Evolutionary conservation across 2,329 filamentous ascomycete genomes (phyloP).

Genomic region (Fusarium penzigii): DNA sequence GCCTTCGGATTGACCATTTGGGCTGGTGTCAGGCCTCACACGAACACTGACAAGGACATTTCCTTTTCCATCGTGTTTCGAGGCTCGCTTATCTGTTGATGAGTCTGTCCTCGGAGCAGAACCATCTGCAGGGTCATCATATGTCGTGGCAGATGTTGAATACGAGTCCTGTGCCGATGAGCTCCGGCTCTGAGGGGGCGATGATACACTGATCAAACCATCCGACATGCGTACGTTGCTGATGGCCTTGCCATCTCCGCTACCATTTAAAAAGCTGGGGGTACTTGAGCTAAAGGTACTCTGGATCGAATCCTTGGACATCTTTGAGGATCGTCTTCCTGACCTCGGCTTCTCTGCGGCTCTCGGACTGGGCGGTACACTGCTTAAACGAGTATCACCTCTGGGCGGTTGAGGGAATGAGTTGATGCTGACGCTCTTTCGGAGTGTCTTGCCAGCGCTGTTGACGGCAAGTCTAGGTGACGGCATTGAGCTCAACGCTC

Average conservation of each 20-base stretch:
- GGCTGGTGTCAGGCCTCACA: slow-evolving; percentile 78
- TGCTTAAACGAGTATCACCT: slow-evolving; percentile 53
- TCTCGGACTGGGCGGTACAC: slow-evolving; percentile 62
- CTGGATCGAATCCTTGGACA: slow-evolving; percentile 55
- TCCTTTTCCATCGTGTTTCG: slow-evolving; percentile 75
- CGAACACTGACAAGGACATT: slow-evolving; percentile 96
- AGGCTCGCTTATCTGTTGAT: slow-evolving; percentile 47
- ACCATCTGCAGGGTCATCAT: slow-evolving; percentile 73
- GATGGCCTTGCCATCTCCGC: slow-evolving; percentile 74
- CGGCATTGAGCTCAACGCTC: slow-evolving; percentile 55
- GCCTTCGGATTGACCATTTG: slow-evolving; percentile 63
- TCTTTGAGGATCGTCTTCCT: slow-evolving; percentile 54
- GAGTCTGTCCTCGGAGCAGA: slow-evolving; percentile 35
- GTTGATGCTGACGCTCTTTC: slow-evolving; percentile 91
- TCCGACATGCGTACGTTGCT: slow-evolving; percentile 69
- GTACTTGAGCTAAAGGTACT: slow-evolving; percentile 52
- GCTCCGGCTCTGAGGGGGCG: slow-evolving; percentile 83
- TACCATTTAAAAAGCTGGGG: slow-evolving; percentile 78
- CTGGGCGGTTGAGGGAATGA: slow-evolving; percentile 89
- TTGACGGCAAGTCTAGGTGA: slow-evolving; percentile 59
- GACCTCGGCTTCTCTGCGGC: slow-evolving; percentile 50
- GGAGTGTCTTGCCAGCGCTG: slow-evolving; percentile 66
- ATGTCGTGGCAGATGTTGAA: slow-evolving; percentile 84
- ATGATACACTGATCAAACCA: slow-evolving; percentile 74
- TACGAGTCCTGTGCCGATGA: slow-evolving; percentile 93